Percentiles rank a stretch among this genome's conserved stretches.
Conservation (phyloP, 352 stramenopile species). For the Phytophthora ramorum region DNA sequence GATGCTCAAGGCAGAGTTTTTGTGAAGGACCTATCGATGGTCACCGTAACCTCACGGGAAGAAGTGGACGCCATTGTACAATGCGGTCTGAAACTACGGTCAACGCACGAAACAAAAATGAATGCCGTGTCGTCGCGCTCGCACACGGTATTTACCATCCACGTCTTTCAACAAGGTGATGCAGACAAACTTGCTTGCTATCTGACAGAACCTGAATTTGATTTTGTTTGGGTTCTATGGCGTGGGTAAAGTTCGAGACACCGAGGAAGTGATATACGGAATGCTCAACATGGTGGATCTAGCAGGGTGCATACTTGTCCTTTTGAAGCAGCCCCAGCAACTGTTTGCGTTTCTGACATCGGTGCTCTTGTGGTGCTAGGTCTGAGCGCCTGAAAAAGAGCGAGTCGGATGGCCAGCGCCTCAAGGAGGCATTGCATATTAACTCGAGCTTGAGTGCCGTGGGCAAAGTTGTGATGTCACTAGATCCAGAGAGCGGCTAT, state of each 20-base stretch:
- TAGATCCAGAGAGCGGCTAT: conserved; percentile 86
- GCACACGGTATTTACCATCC: conserved; percentile 90
- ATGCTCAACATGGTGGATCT: conserved; percentile 90
- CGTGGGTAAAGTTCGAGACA: conserved; percentile 50
- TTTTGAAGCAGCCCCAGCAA: background rate
- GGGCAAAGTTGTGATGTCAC: conserved; percentile 88
- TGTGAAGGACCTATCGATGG: conserved; percentile 93
- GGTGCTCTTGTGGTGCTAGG: conserved; percentile 18
- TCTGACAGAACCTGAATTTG: background rate
- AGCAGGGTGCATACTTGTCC: conserved; percentile 44
- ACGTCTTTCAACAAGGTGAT: conserved; percentile 84
- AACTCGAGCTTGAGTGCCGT: conserved; percentile 88
- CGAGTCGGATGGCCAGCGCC: conserved; percentile 82
- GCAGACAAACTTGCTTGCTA: background rate
- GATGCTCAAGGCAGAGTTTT: conserved; percentile 93
- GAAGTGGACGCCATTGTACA: conserved; percentile 89
- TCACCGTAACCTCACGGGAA: conserved; percentile 88
- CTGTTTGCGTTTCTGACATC: background rate
- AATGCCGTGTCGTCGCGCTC: conserved; percentile 91
- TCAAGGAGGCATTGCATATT: conserved; percentile 89
- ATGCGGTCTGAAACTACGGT: conserved; percentile 84
- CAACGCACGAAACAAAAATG: conserved; percentile 94
- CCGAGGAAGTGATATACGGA: conserved; percentile 83
- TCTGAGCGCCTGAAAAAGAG: conserved; percentile 90
- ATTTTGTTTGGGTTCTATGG: background rate